Conservation (phyloP, 1,139 yeast genomes). For the Candida sanyaensis region DNA sequence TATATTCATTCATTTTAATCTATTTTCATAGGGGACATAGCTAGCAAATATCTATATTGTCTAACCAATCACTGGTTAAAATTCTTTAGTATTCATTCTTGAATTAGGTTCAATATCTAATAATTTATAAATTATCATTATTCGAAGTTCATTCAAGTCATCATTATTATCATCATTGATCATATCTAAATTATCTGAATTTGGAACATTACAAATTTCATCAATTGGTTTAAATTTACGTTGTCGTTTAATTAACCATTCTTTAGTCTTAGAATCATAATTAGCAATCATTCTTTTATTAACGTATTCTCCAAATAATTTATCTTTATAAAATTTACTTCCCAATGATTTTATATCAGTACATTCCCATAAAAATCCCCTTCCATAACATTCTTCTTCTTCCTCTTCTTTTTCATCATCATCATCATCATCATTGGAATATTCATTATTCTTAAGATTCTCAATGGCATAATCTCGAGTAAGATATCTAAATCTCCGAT, state of each 20-base stretch:
- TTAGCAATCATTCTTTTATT: conserved; percentile 28
- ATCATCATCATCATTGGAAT: neutral
- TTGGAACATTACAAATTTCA: conserved; percentile 20
- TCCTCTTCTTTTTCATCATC: conserved; percentile 1
- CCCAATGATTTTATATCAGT: conserved; percentile 26
- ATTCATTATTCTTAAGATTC: neutral
- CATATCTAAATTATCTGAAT: conserved; percentile 3
- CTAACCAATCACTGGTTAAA: conserved; percentile 55
- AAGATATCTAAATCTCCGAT: conserved; percentile 7
- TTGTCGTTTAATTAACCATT: conserved; percentile 31
- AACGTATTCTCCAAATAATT: conserved; percentile 29
- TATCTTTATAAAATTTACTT: conserved; percentile 28
- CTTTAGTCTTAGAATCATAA: conserved; percentile 32
- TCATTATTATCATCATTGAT: conserved; percentile 34
- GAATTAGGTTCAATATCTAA: conserved; percentile 56
- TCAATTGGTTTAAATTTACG: conserved; percentile 36
- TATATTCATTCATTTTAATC: neutral
- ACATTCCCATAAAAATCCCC: conserved; percentile 29
- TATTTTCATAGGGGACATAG: neutral
- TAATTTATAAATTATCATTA: conserved; percentile 55
- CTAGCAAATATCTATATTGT: conserved; percentile 45
- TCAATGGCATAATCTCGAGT: neutral
- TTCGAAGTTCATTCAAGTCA: conserved; percentile 46
- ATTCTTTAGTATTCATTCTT: conserved; percentile 44
- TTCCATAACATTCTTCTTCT: conserved; percentile 14